Base-by-base conservation (phyloP, 106 monocot species). In the Acorus calamus region DNA sequence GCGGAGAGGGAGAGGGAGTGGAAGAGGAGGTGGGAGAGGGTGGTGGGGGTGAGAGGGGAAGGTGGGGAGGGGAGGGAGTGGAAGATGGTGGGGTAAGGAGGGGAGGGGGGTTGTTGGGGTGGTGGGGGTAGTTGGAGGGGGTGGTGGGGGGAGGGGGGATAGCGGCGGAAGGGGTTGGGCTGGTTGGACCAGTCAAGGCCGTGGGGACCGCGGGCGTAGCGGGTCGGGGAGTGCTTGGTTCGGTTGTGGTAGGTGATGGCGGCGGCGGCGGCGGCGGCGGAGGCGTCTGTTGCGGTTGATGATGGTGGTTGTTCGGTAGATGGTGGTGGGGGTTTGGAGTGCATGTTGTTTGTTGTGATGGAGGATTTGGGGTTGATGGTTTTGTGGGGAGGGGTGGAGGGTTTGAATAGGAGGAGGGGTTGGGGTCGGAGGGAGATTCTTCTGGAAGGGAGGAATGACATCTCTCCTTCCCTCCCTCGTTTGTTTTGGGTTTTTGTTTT, bases 101-200 rank as follows among this genome's bases (percentile, higher is more conserved):
- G 46, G 76, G 74, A 7, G 73, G 57, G 41, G 52, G 53, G 56
- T 42, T 12, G 2, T 83, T 66, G 66, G 80, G 53, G 52, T 80
- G 73, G 63, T 47, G 66, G 72, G 65, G 44, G 28, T 28, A 52
- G 70, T 28, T 4, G 70, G 52, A 70, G 61, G 44, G 50, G 70
- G 60, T 61, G 52, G 42, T 53, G 61, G 13, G 70, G 70, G 11
- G 70, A 42, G 53, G 70, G 47, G 14, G 12, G 8, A 61, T 51
- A 85, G 50, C 76, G 80, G 76, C 82, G 89, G 80, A 98, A 98
- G 42, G 96, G 92, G 72, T 92, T 98, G 57, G 88, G 98, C 56
- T 98, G 98, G 83, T 98, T 91, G 64, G 84, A 73, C 98, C 98
- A 98, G 76, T 98, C 98, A 49, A 98, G 98, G 74, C 81, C 80